phyloP scores from a whole-genome alignment of 768 basidiomycete genomes.

The Coprinopsis marcescibilis region DNA sequence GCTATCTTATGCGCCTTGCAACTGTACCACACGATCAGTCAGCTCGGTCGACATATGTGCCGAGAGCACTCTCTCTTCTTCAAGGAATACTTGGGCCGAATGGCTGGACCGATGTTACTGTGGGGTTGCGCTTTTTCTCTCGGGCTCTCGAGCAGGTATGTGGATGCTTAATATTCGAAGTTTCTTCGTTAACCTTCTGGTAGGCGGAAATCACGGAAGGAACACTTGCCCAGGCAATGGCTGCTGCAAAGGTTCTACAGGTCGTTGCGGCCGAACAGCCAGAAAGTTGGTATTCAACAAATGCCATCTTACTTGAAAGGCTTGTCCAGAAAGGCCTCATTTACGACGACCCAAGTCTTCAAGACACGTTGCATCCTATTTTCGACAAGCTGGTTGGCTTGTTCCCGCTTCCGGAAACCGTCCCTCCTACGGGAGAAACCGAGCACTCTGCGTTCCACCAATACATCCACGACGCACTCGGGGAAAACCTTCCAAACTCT shows the following conservation, averaged over 20 bases:
- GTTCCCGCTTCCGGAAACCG: slow-evolving; percentile 71
- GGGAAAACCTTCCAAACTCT: slow-evolving; percentile 72
- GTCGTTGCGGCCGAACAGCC: slow-evolving; percentile 80
- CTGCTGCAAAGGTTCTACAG: slow-evolving; percentile 83
- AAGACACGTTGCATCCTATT: slow-evolving; percentile 77
- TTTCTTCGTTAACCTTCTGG: neutral
- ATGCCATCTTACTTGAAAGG: slow-evolving; percentile 69
- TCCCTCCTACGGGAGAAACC: slow-evolving; percentile 24
- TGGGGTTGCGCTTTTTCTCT: slow-evolving; percentile 88
- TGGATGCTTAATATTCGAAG: slow-evolving; percentile 9
- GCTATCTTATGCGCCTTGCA: slow-evolving; percentile 89
- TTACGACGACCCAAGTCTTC: slow-evolving; percentile 72
- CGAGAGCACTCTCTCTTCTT: slow-evolving; percentile 61
- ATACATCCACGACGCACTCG: slow-evolving; percentile 69
- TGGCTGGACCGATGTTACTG: slow-evolving; percentile 88
- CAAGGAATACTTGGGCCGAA: slow-evolving; percentile 74
- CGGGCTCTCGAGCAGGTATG: slow-evolving; percentile 76
- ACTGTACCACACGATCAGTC: slow-evolving; percentile 60
- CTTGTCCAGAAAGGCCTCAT: slow-evolving; percentile 84
- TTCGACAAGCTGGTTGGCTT: slow-evolving; percentile 74
- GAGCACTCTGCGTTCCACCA: slow-evolving; percentile 72
- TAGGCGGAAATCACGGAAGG: slow-evolving; percentile 55
- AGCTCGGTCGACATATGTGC: slow-evolving; percentile 42
- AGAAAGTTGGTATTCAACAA: slow-evolving; percentile 72
- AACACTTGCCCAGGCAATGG: slow-evolving; percentile 62